Percentiles rank a stretch among this genome's conserved stretches.
Conservation (phyloP, 2,329 filamentous ascomycete species). For the Aspergillus sp. region DNA sequence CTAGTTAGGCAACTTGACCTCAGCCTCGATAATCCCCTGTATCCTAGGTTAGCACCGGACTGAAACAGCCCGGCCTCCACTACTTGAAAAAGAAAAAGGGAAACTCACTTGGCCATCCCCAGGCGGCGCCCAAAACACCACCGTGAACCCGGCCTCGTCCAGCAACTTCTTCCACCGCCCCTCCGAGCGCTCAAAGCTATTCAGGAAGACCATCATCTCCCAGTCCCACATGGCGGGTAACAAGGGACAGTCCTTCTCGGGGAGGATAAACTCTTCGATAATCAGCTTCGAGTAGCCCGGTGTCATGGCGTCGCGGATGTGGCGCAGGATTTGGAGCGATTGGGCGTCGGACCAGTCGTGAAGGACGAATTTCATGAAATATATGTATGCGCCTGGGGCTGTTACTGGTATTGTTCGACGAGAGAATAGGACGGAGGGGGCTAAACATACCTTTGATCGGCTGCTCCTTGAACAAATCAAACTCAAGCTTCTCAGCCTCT, state of each 20-base stretch:
- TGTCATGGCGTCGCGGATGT: slow-evolving; percentile 29
- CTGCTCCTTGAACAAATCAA: slow-evolving; percentile 17
- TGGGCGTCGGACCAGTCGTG: slow-evolving; percentile 40
- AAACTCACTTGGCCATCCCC: slow-evolving; percentile 24
- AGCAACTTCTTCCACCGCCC: slow-evolving; percentile 26
- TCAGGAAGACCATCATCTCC: slow-evolving; percentile 33
- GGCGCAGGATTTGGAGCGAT: slow-evolving; percentile 26
- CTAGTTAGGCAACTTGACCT: neutral
- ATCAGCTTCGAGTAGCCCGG: slow-evolving; percentile 30
- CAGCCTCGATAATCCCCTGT: neutral
- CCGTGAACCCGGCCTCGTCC: slow-evolving; percentile 21
- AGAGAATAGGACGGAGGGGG: no score
- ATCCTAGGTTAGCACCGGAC: slow-evolving; percentile 20
- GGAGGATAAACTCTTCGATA: slow-evolving; percentile 33
- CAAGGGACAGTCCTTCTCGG: slow-evolving; percentile 26
- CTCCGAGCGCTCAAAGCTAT: slow-evolving; percentile 29
- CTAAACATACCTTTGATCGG: slow-evolving; percentile 8
- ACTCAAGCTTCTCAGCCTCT: slow-evolving; percentile 4
- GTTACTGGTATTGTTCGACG: no score
- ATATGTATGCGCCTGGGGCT: slow-evolving; percentile 9
- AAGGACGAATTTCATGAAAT: slow-evolving; percentile 35
- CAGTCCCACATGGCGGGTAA: slow-evolving; percentile 30
- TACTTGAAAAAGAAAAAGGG: neutral
- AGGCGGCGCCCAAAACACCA: slow-evolving; percentile 24
- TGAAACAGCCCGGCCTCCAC: no score